Evolutionary conservation across 371 early-diverging fungal genomes (phyloP), one percentile per base, ranked within the genome.

Genomic region (Syncephalis plumigaleata): DNA sequence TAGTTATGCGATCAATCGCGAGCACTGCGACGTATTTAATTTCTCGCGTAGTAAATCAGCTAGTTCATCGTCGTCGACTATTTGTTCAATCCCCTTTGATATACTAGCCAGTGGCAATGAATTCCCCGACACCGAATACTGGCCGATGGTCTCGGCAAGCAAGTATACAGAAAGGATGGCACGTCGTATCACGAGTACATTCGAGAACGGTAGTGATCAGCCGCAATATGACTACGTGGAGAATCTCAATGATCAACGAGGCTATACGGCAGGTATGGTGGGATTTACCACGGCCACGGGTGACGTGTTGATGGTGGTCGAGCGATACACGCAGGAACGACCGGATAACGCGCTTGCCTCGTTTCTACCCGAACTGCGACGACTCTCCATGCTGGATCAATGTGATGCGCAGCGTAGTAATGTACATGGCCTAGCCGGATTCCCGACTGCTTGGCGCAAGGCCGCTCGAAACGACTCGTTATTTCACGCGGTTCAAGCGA

Each of bases 161-260:
- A 11, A 31, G 11, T 31, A 31, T 11, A 31, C 31, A 31, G 31
- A 4, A 4, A 31, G 4, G 31, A 11, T 31, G 31, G 31, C 31
- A 7, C 31, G 31, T 7, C 31, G 31, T 31, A 31, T 31, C 4
- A 31, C 31, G 11, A 31, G 31, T 31, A 11, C 31, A 31, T 31
- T 31, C 11, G 31, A 31, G 31, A 31, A 31, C 11, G 31, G 31
- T 11, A 11, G 11, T 31, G 31, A 31, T 11, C 31, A 11, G 11
- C 31, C 31, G 4, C 31, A 31, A 7, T 31, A 31, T 31, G 31
- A 31, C 31, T 31, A 31, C 11, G 11, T 31, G 11, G 31, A 31
- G 31, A 52, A 40, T 40, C 40, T 40, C 8, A 40, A 40, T 40
- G 40, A 40, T 40, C 4, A 40, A 21, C 40, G 40, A 4, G 40